Base-by-base conservation (phyloP, 2,329 filamentous ascomycete genomes). In the Akanthomyces uredinophilus region DNA sequence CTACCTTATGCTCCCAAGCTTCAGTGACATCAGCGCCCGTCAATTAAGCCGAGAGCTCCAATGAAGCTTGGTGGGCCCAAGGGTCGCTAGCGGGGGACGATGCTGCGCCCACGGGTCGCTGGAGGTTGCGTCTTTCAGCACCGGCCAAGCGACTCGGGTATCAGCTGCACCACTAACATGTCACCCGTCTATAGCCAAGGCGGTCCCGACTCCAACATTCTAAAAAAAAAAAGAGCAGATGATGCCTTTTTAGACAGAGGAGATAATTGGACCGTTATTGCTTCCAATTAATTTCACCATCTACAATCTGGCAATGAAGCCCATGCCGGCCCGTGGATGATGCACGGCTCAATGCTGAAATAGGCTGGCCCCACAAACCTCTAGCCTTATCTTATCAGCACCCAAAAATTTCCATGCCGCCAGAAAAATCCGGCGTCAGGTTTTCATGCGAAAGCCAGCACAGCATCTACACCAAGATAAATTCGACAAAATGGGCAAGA, bases 401-500 rank as follows among this genome's bases (percentile, higher is more conserved):
- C 55, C 46, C 29, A 56, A 57, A 63, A 63, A 59, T 53, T 63
- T 58, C 54, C 54, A 41, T 55, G 32, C 2, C 49, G 49, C 44
- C 29, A 29, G 44, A 64, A 61, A 64, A 56, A 47, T 52, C 35
- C 37, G 46, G 5, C 22, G 11, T 46, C 50, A 7, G 29, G 39
- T 56, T n/a, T 29, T 46, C 32, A 13, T 24, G 20, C 29, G 35
- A 20, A 22, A 29, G 27, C 20, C n/a, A 39, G 8, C 39, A 20
- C 3, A 22, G 18, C 24, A 20, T 2, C 49, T 35, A 29, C 46
- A 43, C 16, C 22, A 52, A 18, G 13, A 37, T 24, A 47, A n/a
- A n/a, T 14, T 24, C 44, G 43, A 32, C 10, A 64, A 50, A 47
- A 88, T 88, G 86, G 84, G 75, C 11, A 86, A 85, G 68, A 88